Evolutionary conservation across 257 asterid genomes (phyloP), one percentile per base, ranked within the genome.

Genomic region (Craterostigma plantagineum): DNA sequence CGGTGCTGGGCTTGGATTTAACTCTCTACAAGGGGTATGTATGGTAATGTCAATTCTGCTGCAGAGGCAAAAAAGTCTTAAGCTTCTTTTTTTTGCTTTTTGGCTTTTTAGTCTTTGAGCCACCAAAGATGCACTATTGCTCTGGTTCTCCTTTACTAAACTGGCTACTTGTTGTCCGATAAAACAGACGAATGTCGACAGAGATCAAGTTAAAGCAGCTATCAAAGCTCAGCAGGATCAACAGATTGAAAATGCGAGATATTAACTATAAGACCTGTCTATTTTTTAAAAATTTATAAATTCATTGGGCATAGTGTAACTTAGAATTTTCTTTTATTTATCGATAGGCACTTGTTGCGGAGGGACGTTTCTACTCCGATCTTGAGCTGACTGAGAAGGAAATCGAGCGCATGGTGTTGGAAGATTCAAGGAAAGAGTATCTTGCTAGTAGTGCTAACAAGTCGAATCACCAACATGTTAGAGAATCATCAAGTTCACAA

Each of bases 211-310:
- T 39, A 90, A 90, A 71, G 99, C 94, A 14, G 96, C 99, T 27
- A 90, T 90, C 17, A 80, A 68, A 76, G 94, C 96, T 57, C 99
- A 90, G 61, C 96, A 83, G 61, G 99, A 90, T 57, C 99, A 90
- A 61, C 99, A 83, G 73, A 90, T 90, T 51, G 91, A 90, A 59
- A 77, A 80, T 49, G 95, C 71, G 46, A 66, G 76, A 23, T 23
- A 23, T 23, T 23, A n/a, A n/a, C n/a, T n/a, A 23, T 23, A 23
- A 23, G 30, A 23, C 30, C 30, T 23, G 39, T 49, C 18, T 36
- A n/a, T 36, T 36, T 36, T 8, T 42, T 0, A 41, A 15, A 1
- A 1, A 11, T 27, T 15, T 15, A 14, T 4, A 4, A 27, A 6
- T 16, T 15, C 11, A 1, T 10, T 43, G 30, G 17, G 8, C 3